Evolutionary conservation across 1,284 basidiomycete genomes (phyloP).

Genomic region (Volvariella surrecta): DNA sequence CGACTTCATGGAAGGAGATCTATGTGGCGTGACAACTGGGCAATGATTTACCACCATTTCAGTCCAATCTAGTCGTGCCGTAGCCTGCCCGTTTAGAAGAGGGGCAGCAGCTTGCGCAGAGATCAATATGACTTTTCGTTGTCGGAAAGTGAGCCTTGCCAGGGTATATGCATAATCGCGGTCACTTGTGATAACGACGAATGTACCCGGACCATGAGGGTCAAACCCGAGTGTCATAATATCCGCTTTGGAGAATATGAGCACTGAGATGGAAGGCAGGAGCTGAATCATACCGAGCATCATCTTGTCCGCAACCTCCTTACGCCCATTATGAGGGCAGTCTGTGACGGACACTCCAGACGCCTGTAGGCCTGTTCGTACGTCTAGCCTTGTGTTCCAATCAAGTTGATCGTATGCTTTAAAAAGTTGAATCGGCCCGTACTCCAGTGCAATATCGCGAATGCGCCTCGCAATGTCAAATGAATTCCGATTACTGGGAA

Average conservation of each 20-base stretch:
- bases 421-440: slow-evolving; percentile 36
- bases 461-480: slow-evolving; percentile 36
- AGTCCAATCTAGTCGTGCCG: slow-evolving; percentile 35
- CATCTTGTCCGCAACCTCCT: slow-evolving; percentile 47
- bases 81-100: slow-evolving; percentile 49
- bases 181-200: slow-evolving; percentile 49
- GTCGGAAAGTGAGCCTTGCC: slow-evolving; percentile 40
- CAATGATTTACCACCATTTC: too few relatives aligned
- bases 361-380: slow-evolving; percentile 49
- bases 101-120: slow-evolving; percentile 31
- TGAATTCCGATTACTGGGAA: slow-evolving; percentile 34
- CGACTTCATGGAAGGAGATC: too few relatives aligned
- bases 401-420: slow-evolving; percentile 44
- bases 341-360: slow-evolving; percentile 52
- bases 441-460: slow-evolving; percentile 30
- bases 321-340: slow-evolving; percentile 49
- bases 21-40: too few relatives aligned
- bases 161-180: slow-evolving; percentile 52
- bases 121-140: slow-evolving; percentile 41
- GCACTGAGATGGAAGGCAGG: not conserved
- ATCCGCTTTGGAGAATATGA: slow-evolving; percentile 32
- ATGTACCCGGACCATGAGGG: slow-evolving; percentile 38
- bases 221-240: slow-evolving; percentile 54
- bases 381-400: slow-evolving; percentile 23
- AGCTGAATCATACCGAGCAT: slow-evolving; percentile 28